Conservation (phyloP, 306 rosid genomes). For the Lathyrus aphaca region DNA sequence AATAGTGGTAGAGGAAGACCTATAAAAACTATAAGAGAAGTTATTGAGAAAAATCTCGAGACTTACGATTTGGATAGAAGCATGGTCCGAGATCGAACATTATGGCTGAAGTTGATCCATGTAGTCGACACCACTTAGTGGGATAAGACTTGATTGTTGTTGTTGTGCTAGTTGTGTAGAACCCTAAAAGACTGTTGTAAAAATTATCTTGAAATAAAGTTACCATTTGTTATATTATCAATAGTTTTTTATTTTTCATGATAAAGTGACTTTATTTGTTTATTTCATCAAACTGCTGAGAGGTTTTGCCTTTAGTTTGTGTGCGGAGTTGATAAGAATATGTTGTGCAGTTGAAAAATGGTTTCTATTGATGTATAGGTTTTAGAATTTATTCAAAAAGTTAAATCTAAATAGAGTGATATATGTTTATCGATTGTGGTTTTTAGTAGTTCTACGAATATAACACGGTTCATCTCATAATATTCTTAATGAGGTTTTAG, state of each 20-base stretch:
- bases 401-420: slow-evolving; percentile 20
- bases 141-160: background rate
- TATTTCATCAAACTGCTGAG: slow-evolving; percentile 21
- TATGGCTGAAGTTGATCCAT: background rate
- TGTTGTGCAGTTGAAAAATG: slow-evolving; percentile 10
- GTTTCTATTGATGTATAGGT: slow-evolving; percentile 10
- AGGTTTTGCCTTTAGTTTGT: background rate
- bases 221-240: slow-evolving; percentile 6
- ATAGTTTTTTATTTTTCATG: background rate
- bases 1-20: background rate
- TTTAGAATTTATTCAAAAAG: slow-evolving; percentile 5
- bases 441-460: slow-evolving; percentile 33
- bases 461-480: slow-evolving; percentile 2
- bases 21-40: background rate
- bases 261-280: slow-evolving; percentile 5
- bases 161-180: background rate
- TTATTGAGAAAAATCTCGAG: background rate
- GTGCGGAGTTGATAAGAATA: slow-evolving; percentile 4
- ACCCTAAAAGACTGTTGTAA: background rate
- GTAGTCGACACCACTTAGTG: background rate
- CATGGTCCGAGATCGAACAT: no score
- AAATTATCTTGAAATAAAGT: background rate
- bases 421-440: slow-evolving; percentile 11
- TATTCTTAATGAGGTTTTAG: slow-evolving; percentile 30
- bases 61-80: no score